These are phyloP conservation scores for Lichenothelia convexa DNA, from an alignment of 495 filamentous ascomycete species.

Conservation along the genomic window DNA sequence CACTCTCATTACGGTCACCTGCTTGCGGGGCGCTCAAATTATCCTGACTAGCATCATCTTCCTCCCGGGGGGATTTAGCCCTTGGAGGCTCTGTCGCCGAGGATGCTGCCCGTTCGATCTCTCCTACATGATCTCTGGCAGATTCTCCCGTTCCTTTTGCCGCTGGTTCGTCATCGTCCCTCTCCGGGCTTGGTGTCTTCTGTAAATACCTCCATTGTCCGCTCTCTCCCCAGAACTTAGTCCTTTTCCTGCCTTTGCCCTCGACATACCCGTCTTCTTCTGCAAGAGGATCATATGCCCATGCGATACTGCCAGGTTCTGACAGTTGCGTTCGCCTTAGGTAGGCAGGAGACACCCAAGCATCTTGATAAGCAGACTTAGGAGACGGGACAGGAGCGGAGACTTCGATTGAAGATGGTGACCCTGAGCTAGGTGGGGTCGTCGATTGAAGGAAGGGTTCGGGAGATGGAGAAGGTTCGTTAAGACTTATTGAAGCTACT, in stretches of 20 bases:
- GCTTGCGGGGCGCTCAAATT: constrained; percentile 11
- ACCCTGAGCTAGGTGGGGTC: neutral
- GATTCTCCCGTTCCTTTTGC: too few relatives aligned
- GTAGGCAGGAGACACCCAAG: constrained; percentile 62
- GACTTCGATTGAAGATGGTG: neutral
- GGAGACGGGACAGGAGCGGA: constrained; percentile 1
- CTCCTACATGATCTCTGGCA: too few relatives aligned
- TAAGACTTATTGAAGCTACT: constrained; percentile 6
- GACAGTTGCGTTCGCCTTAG: constrained; percentile 44
- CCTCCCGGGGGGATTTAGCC: constrained; percentile 7
- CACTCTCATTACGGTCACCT: too few relatives aligned
- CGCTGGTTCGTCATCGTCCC: constrained; percentile 21
- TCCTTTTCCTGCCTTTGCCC: constrained; percentile 45
- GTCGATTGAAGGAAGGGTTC: neutral
- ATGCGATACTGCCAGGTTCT: constrained; percentile 38
- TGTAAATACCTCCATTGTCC: constrained; percentile 54
- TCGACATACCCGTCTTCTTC: constrained; percentile 47
- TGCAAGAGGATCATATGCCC: constrained; percentile 46
- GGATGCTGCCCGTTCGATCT: constrained; percentile 2
- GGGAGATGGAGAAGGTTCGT: neutral
- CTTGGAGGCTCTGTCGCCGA: constrained; percentile 1
- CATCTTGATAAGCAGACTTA: constrained; percentile 3
- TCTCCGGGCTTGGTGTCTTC: constrained; percentile 45
- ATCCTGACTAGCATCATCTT: constrained; percentile 11
- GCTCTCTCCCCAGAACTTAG: constrained; percentile 49